Base-by-base conservation (phyloP, 164 flowering plant genomes). In the Macadamia integrifolia region DNA sequence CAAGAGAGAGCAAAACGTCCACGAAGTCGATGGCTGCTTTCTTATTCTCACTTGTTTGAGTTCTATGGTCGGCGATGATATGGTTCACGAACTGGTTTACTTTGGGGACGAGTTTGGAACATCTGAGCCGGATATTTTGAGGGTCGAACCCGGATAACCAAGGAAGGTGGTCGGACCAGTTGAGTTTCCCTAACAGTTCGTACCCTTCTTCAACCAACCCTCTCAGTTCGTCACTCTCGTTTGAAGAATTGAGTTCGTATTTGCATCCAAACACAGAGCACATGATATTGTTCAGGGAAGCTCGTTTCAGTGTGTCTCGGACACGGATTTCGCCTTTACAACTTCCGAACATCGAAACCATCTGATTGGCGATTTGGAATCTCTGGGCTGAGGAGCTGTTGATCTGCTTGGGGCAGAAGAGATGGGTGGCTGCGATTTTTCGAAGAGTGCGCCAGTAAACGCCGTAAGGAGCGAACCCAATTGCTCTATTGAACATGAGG, bases 401-500 rank as follows among this genome's bases (percentile, higher is more conserved):
- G 29, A 82, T 75, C 67, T 77, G 80, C 56, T 70, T 76, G 2
- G 84, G 87, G 30, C 69, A 75, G 73, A 82, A 84, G 9, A 84
- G 68, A 52, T 84, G 83, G 30, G 78, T 72, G 65, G 85, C 75
- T 0, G 83, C 78, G 55, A 84, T 75, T 28, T 82, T 64, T 11
- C 87, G 65, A 3, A 84, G 81, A 18, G 76, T 68, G 2, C 82
- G 60, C 87, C 87, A 84, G 71, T 84, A 81, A 28, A 67, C 66
- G 8, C 85, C 84, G 69, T 76, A 72, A 0, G 80, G 82, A 10
- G 87, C 87, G 61, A 84, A 84, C 61, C 87, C 87, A 28, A 84
- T 84, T 3, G 87, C 78, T 0, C 83, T 72, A 52, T 83, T 52
- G 67, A 83, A 83, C 81, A 83, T 78, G 42, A 83, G 64, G 28